Conservation (phyloP, 1,284 basidiomycete species). For the Grifola frondosa region DNA sequence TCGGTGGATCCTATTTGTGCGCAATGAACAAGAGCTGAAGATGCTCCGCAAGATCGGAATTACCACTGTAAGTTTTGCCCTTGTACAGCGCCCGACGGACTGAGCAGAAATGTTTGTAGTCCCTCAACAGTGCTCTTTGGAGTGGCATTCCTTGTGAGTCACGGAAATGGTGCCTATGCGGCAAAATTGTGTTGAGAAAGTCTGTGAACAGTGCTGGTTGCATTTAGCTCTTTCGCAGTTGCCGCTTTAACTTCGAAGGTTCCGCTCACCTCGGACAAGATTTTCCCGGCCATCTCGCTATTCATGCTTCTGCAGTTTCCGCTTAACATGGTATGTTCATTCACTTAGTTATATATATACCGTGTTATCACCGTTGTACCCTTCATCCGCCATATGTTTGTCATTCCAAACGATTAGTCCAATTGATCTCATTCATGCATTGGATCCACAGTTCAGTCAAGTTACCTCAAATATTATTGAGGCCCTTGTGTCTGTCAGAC, state of each 20-base stretch:
- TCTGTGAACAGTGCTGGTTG: slow-evolving; percentile 64
- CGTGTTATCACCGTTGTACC: neutral
- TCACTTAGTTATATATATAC: neutral
- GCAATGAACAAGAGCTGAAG: slow-evolving; percentile 84
- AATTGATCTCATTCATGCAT: neutral
- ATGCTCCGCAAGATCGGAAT: slow-evolving; percentile 84
- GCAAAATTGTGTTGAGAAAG: too few relatives aligned
- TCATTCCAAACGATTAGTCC: neutral
- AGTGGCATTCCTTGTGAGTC: slow-evolving; percentile 57
- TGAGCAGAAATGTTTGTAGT: slow-evolving; percentile 33
- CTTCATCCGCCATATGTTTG: too few relatives aligned
- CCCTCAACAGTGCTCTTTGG: slow-evolving; percentile 64
- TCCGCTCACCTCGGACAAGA: slow-evolving; percentile 87
- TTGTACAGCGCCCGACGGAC: neutral
- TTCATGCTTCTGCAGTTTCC: slow-evolving; percentile 92
- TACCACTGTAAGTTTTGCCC: slow-evolving; percentile 47
- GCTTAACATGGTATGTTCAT: slow-evolving; percentile 67
- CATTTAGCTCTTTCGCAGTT: slow-evolving; percentile 85
- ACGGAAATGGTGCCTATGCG: too few relatives aligned
- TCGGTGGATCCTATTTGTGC: slow-evolving; percentile 67
- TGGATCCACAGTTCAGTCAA: slow-evolving; percentile 50
- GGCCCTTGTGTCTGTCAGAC: slow-evolving; percentile 82
- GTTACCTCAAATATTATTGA: slow-evolving; percentile 81
- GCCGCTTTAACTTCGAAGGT: slow-evolving; percentile 69
- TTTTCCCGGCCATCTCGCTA: slow-evolving; percentile 92